These are phyloP conservation scores for Pseudomicrostroma phylloplanum DNA, from an alignment of 1,284 basidiomycete species.

Conservation along the genomic window DNA sequence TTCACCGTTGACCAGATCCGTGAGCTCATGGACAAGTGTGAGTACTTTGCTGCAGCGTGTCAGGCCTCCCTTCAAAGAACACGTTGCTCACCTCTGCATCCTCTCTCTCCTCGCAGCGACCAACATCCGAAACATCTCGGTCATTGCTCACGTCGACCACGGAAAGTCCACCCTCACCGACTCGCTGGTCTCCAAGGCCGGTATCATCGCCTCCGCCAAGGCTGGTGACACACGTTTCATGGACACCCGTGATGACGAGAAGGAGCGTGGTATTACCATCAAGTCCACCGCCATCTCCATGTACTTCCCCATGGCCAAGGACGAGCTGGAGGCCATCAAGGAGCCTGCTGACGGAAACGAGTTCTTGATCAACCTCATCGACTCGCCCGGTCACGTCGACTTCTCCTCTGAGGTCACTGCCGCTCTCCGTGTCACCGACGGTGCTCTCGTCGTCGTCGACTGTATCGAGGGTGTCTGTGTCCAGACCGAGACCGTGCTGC, in stretches of 20 bases:
- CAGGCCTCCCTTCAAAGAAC: conserved; percentile 2
- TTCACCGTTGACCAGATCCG: conserved; percentile 68
- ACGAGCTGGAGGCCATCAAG: conserved; percentile 65
- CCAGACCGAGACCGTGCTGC: conserved; percentile 98
- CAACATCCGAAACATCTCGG: conserved; percentile 89
- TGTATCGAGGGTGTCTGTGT: conserved; percentile 99
- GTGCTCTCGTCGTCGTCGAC: conserved; percentile 86
- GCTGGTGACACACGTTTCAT: conserved; percentile 94
- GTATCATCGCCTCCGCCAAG: conserved; percentile 93
- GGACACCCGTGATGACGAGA: conserved; percentile 96
- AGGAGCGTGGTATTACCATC: conserved; percentile 99
- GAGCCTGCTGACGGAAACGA: conserved; percentile 90
- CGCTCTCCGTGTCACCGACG: conserved; percentile 98
- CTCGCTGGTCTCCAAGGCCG: conserved; percentile 97
- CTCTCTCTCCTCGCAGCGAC: conserved; percentile 51
- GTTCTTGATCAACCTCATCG: conserved; percentile 82
- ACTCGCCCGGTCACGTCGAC: conserved; percentile 65
- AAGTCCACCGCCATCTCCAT: conserved; percentile 99
- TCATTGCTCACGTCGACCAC: conserved; percentile 72
- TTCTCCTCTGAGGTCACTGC: conserved; percentile 96
- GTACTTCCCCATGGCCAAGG: conserved; percentile 95
- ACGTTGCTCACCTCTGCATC: not conserved
- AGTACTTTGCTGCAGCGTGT: not conserved
- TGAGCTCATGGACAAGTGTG: conserved; percentile 67
- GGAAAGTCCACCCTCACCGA: conserved; percentile 99